Evolutionary conservation across 164 flowering plant genomes (phyloP).

Genomic region (Amborella trichopoda): DNA sequence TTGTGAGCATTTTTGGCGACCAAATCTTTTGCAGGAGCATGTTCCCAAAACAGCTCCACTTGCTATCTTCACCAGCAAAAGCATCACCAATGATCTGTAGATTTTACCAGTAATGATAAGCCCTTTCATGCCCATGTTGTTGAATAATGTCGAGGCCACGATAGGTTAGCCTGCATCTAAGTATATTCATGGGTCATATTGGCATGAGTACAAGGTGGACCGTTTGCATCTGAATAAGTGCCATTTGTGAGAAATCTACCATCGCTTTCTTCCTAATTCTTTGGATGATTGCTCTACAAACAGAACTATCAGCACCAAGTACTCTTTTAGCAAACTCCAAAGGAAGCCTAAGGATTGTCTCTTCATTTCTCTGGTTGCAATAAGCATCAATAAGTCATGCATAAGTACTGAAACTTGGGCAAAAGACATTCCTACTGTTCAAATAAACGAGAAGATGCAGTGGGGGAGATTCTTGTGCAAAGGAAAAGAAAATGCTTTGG

Average conservation of each 20-base stretch:
- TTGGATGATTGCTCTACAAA: constrained; percentile 69
- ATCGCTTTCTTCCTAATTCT: constrained; percentile 56
- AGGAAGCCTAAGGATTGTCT: constrained; percentile 32
- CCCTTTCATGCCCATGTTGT: constrained; percentile 53
- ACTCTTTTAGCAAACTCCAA: constrained; percentile 45
- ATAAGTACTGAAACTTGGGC: constrained; percentile 59
- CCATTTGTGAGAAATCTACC: constrained; percentile 42
- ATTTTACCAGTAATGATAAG: constrained; percentile 50
- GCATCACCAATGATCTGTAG: constrained; percentile 50
- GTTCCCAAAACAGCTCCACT: constrained; percentile 45
- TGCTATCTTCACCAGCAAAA: constrained; percentile 23
- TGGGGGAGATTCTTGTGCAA: too few relatives aligned
- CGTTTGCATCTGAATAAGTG: constrained; percentile 47
- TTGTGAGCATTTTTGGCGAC: constrained; percentile 29
- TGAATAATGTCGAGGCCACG: constrained; percentile 35
- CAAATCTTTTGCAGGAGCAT: constrained; percentile 33
- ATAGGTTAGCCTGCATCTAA: constrained; percentile 37
- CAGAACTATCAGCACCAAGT: constrained; percentile 32
- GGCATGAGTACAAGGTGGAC: constrained; percentile 54
- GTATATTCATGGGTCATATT: constrained; percentile 56
- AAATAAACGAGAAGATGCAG: too few relatives aligned
- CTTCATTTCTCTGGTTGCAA: constrained; percentile 38
- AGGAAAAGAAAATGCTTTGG: too few relatives aligned
- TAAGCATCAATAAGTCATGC: constrained; percentile 83
- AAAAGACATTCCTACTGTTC: too few relatives aligned